Base-by-base conservation (phyloP, 352 stramenopile genomes). In the Globisporangium polare region DNA sequence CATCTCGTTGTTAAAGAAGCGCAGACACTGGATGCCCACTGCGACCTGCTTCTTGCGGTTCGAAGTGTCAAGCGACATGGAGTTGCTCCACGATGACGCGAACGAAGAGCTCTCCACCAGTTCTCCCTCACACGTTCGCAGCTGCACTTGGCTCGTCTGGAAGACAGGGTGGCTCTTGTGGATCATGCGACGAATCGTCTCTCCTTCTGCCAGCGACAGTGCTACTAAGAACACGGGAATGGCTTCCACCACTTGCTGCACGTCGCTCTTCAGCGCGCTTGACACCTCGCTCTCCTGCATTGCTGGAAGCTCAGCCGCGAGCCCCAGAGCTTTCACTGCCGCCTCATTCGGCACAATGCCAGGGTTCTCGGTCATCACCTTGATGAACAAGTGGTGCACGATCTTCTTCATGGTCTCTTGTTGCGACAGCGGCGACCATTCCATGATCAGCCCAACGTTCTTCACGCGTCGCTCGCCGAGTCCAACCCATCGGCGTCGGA, bases 1-100 rank as follows among this genome's bases (percentile, higher is more conserved):
- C 65, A 99, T 97, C 63, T 98, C 92, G 73, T 96, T 98, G 78
- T 99, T 98, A 73, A 99, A 98, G 74, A 99, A 99, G 8, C 96
- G 90, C 63, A 97, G 96, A 67, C 95, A 99, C 58, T 95, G 80
- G 0, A 92, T 68, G 5, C 73, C 81, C 8, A 84, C 75, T 5
- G 75, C 63, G 27, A 92, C 66, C 27, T 69, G 68, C 13, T 59
- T 65, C 26, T 84, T 60, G 45, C 65, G 66, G 51, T 50, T 26
- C 3, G 62, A 57, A 7, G 52, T 5, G 22, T 60, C 37, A 8
- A 26, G 18, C 2, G 52, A 29, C 39, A 9, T 45, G 2, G 60
- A 51, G 15, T 61, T 55, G 33, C 62, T 69, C 83, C 83, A 92
- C 15, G 75, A 72, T 5, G 80, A 74, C 35, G 78, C 78, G 39